These are phyloP conservation scores for Penicillium sp. DNA, from an alignment of 2,329 filamentous ascomycete genomes.

Conservation along the genomic window DNA sequence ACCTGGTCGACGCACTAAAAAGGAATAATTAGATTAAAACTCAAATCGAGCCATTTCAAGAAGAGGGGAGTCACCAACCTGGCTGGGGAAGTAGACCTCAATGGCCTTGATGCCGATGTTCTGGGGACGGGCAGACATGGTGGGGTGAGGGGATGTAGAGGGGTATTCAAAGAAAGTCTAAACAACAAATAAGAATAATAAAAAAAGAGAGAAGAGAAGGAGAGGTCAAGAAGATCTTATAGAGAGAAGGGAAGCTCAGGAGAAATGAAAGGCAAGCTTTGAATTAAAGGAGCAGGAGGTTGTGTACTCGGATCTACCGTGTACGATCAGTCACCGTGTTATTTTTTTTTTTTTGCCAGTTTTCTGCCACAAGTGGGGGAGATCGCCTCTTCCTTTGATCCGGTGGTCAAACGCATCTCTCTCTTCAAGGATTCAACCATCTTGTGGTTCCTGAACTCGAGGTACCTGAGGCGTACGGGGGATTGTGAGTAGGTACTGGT, in stretches of 20 bases:
- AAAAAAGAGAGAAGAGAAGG: constrained; percentile 10
- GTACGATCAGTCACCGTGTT: constrained; percentile 26
- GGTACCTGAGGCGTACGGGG: neutral
- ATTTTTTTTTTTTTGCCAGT: constrained; percentile 8
- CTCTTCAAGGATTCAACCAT: neutral
- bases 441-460: neutral
- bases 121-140: constrained; percentile 73
- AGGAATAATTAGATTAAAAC: constrained; percentile 12
- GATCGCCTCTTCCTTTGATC: neutral
- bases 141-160: constrained; percentile 26
- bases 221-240: constrained; percentile 6
- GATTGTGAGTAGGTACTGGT: too few species aligned
- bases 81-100: constrained; percentile 82
- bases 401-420: neutral
- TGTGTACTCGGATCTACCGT: constrained; percentile 29
- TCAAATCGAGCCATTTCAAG: neutral
- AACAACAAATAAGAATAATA: constrained; percentile 7
- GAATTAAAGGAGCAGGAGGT: constrained; percentile 13
- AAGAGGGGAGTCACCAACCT: constrained; percentile 46
- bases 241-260: constrained; percentile 14
- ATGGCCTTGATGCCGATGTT: constrained; percentile 94
- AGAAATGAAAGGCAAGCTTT: neutral
- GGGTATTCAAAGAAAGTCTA: constrained; percentile 2
- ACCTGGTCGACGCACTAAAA: constrained; percentile 75
- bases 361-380: neutral